A percentile compares a stretch with the other conserved stretches of the same genome.
These are phyloP conservation scores for Clitocybe nebularis DNA, from an alignment of 1,284 basidiomycete species.

Conservation along the genomic window DNA sequence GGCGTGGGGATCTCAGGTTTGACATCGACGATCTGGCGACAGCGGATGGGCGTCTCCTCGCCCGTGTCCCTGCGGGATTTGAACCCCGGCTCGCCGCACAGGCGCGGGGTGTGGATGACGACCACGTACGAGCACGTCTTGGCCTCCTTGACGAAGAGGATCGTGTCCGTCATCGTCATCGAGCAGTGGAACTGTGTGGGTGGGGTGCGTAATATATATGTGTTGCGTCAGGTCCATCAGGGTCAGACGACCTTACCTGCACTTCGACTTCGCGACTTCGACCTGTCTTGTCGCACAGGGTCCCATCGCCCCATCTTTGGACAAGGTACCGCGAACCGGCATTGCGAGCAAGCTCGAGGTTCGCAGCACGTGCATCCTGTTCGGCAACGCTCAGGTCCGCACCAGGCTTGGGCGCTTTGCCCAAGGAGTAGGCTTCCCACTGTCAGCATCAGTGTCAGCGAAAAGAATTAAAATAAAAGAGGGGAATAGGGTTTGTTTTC, in stretches of 20 bases:
- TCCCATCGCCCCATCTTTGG: slow-evolving; percentile 88
- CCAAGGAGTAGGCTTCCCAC: slow-evolving; percentile 82
- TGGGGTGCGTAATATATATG: slow-evolving; percentile 14
- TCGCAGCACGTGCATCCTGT: slow-evolving; percentile 54
- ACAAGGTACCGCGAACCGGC: slow-evolving; percentile 87
- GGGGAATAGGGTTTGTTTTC: slow-evolving; percentile 11
- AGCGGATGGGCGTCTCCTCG: slow-evolving; percentile 68
- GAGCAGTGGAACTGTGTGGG: slow-evolving; percentile 83
- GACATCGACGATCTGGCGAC: slow-evolving; percentile 63
- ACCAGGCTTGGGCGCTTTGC: slow-evolving; percentile 62
- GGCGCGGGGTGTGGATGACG: slow-evolving; percentile 87
- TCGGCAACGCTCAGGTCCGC: slow-evolving; percentile 69
- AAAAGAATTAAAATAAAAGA: slow-evolving; percentile 14
- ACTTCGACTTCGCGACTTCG: slow-evolving; percentile 85
- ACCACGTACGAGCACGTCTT: slow-evolving; percentile 89
- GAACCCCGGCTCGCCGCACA: slow-evolving; percentile 91
- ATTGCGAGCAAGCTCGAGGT: slow-evolving; percentile 70
- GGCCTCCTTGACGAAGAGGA: slow-evolving; percentile 89
- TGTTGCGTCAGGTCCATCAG: slow-evolving; percentile 10
- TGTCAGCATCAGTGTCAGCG: slow-evolving; percentile 28
- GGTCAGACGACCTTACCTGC: slow-evolving; percentile 51
- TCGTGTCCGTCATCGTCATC: slow-evolving; percentile 82
- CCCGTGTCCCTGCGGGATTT: slow-evolving; percentile 64
- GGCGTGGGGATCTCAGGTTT: slow-evolving; percentile 26
- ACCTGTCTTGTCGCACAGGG: slow-evolving; percentile 87